Conservation (phyloP, 306 rosid species). For the Castanopsis chinensis region DNA sequence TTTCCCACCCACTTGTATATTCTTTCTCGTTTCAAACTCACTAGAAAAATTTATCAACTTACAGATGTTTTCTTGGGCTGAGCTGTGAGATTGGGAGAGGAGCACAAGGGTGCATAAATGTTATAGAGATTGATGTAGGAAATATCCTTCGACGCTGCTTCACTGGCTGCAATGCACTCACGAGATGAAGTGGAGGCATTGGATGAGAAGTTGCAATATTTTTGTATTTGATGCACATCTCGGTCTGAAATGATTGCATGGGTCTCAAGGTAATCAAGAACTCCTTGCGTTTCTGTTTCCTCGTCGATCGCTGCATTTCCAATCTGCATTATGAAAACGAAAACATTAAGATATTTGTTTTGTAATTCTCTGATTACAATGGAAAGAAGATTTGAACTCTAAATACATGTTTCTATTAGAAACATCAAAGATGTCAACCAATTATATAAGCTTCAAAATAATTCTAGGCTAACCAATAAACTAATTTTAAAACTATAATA, state of each 20-base stretch:
- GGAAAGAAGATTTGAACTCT: no score
- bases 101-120: slow-evolving; percentile 63
- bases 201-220: slow-evolving; percentile 44
- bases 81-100: slow-evolving; percentile 38
- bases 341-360: neutral
- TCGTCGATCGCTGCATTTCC: slow-evolving; percentile 78
- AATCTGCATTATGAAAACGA: slow-evolving; percentile 33
- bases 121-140: slow-evolving; percentile 49
- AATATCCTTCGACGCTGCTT: neutral
- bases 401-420: no score
- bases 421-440: no score
- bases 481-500: no score
- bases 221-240: slow-evolving; percentile 18
- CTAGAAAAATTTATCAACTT: slow-evolving; percentile 15
- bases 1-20: no score
- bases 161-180: slow-evolving; percentile 27
- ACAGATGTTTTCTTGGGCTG: slow-evolving; percentile 53
- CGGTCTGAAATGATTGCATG: slow-evolving; percentile 56
- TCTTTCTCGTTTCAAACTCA: no score
- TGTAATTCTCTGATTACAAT: neutral
- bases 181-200: neutral
- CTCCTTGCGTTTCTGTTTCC: slow-evolving; percentile 52
- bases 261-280: slow-evolving; percentile 51
- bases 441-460: no score
- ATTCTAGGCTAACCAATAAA: no score